phyloP scores from a whole-genome alignment of 805 yeast genomes.

The Kodamaea lidongshanica region DNA sequence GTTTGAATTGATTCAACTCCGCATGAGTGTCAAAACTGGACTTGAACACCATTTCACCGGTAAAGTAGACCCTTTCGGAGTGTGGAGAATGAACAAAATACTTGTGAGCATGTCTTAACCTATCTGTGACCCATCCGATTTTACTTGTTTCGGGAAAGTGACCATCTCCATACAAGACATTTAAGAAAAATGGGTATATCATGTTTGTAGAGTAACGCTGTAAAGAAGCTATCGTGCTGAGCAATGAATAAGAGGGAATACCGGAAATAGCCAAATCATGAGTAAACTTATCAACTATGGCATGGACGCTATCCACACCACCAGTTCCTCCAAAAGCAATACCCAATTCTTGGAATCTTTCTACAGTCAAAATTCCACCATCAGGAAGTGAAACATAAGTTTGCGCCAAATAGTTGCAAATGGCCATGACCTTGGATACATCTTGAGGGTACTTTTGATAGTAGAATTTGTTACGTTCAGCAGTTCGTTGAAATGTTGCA shows the following conservation, averaged over 20 bases:
- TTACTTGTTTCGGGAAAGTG: slow-evolving; percentile 11
- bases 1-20: slow-evolving; percentile 35
- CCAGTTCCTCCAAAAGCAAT: slow-evolving; percentile 45
- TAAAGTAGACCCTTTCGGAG: slow-evolving; percentile 34
- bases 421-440: slow-evolving; percentile 27
- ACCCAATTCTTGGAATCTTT: slow-evolving; percentile 51
- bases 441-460: slow-evolving; percentile 47
- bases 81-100: slow-evolving; percentile 3
- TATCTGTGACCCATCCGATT: slow-evolving; percentile 47
- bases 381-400: slow-evolving; percentile 38
- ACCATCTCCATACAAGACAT: slow-evolving; percentile 51
- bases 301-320: slow-evolving; percentile 45
- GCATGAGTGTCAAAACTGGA: slow-evolving; percentile 45
- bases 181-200: slow-evolving; percentile 51
- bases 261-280: slow-evolving; percentile 33
- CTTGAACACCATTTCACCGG: slow-evolving; percentile 52
- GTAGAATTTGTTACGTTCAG: slow-evolving; percentile 42
- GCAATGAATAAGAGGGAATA: slow-evolving; percentile 32
- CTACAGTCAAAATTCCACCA: slow-evolving; percentile 45
- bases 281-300: slow-evolving; percentile 34
- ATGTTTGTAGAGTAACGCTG: slow-evolving; percentile 48
- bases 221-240: slow-evolving; percentile 26
- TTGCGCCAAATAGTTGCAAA: slow-evolving; percentile 27
- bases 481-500: slow-evolving; percentile 42
- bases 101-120: slow-evolving; percentile 19